Evolutionary conservation across 2,329 filamentous ascomycete species (phyloP).

Genomic region (Chlorencoelia australis): DNA sequence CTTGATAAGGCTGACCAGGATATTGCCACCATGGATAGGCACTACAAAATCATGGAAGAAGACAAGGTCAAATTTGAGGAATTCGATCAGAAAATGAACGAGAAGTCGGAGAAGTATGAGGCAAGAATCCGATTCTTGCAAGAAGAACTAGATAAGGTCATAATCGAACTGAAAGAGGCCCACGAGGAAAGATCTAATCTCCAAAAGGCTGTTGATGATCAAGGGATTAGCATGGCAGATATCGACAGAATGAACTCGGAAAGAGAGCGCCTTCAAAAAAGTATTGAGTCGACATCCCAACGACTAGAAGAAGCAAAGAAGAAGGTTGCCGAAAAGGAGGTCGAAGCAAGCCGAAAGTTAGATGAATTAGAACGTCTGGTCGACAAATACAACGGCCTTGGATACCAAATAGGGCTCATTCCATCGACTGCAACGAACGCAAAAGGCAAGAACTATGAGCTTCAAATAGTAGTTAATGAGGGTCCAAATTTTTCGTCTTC

Average conservation of each 20-base stretch:
- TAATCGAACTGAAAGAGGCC: constrained; percentile 63
- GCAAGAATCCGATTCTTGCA: constrained; percentile 71
- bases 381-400: constrained; percentile 85
- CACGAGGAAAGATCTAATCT: constrained; percentile 73
- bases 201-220: constrained; percentile 79
- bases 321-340: constrained; percentile 73
- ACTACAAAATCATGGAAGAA: constrained; percentile 88
- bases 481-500: constrained; percentile 66
- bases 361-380: constrained; percentile 88
- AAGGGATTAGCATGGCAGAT: constrained; percentile 94
- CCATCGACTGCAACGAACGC: constrained; percentile 77
- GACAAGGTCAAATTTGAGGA: constrained; percentile 92
- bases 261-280: constrained; percentile 83
- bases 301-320: constrained; percentile 79
- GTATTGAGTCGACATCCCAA: constrained; percentile 64
- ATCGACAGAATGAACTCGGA: constrained; percentile 98
- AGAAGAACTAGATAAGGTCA: constrained; percentile 72
- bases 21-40: constrained; percentile 72
- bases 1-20: constrained; percentile 80
- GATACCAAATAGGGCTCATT: constrained; percentile 88
- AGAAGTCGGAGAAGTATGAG: constrained; percentile 83
- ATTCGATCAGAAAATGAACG: constrained; percentile 77
- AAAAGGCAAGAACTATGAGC: constrained; percentile 74
- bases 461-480: constrained; percentile 72
- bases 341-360: constrained; percentile 74